Evolutionary conservation across 2,329 filamentous ascomycete genomes (phyloP).

Genomic region (Mollisia scopiformis): DNA sequence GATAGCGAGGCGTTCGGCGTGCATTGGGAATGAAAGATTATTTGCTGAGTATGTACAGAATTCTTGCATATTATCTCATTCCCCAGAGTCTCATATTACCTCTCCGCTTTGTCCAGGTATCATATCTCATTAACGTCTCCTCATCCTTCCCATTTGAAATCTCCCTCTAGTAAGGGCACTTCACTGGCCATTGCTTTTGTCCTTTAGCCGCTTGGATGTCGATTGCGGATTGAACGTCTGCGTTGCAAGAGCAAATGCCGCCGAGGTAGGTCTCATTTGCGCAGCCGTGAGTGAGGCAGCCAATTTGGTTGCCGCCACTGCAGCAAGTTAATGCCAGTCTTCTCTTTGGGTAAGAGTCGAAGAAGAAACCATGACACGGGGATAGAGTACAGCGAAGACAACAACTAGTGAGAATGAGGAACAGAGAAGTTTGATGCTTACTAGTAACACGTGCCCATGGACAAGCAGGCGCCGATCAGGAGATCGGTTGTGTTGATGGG

Average conservation of each 20-base stretch:
- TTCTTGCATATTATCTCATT: constrained; percentile 1
- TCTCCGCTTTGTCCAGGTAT: neutral
- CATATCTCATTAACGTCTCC: neutral
- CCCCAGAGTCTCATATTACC: neutral
- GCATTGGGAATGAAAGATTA: constrained; percentile 2
- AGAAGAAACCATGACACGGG: too few relatives aligned
- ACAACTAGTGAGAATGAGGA: too few relatives aligned
- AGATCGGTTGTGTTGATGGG: constrained; percentile 15
- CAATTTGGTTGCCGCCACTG: constrained; percentile 2
- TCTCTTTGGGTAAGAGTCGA: too few relatives aligned
- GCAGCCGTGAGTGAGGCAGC: constrained; percentile 19
- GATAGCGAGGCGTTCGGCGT: constrained; percentile 27
- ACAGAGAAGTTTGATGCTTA: too few relatives aligned
- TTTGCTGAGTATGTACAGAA: neutral
- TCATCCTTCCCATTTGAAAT: neutral
- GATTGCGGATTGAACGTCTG: constrained; percentile 19
- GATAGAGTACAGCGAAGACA: too few relatives aligned
- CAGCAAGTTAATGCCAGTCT: too few relatives aligned
- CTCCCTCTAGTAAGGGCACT: constrained; percentile 14
- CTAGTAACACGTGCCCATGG: constrained; percentile 14
- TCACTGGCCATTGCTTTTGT: constrained; percentile 16
- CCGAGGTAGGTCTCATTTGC: constrained; percentile 5
- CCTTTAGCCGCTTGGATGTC: constrained; percentile 19
- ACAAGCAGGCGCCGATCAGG: constrained; percentile 17
- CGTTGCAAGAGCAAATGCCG: constrained; percentile 17